These are phyloP conservation scores for Phaeotremella skinneri DNA, from an alignment of 768 basidiomycete genomes.

Conservation along the genomic window DNA sequence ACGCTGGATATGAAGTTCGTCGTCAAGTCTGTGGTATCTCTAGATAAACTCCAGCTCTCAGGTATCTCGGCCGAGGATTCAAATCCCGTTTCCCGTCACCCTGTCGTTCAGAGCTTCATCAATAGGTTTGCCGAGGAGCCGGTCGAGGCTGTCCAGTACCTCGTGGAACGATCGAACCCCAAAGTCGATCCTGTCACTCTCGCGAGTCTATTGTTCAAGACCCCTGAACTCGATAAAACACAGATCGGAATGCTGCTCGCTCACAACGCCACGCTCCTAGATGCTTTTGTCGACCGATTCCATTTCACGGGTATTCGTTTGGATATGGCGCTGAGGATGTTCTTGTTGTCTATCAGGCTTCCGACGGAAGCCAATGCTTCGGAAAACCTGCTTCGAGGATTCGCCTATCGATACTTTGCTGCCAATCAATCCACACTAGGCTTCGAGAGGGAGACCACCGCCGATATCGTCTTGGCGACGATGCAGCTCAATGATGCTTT, in stretches of 20 bases:
- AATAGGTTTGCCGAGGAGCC: slow-evolving; percentile 76
- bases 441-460: slow-evolving; percentile 58
- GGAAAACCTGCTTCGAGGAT: slow-evolving; percentile 75
- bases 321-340: slow-evolving; percentile 84
- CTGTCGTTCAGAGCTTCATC: slow-evolving; percentile 69
- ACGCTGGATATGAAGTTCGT: slow-evolving; percentile 71
- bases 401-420: slow-evolving; percentile 86
- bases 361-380: slow-evolving; percentile 56
- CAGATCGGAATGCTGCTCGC: slow-evolving; percentile 81
- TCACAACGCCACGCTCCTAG: slow-evolving; percentile 67
- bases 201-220: slow-evolving; percentile 71
- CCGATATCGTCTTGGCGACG: slow-evolving; percentile 38
- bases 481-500: slow-evolving; percentile 80
- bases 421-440: slow-evolving; percentile 74
- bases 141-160: slow-evolving; percentile 69
- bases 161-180: slow-evolving; percentile 63
- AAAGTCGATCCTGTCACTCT: slow-evolving; percentile 70
- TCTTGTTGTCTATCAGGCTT: slow-evolving; percentile 77
- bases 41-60: slow-evolving; percentile 53
- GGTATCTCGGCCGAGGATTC: slow-evolving; percentile 39
- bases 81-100: slow-evolving; percentile 54
- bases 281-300: slow-evolving; percentile 82
- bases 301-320: slow-evolving; percentile 77
- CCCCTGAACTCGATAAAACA: slow-evolving; percentile 74
- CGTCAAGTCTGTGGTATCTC: slow-evolving; percentile 83